Percentiles rank a stretch among this genome's conserved stretches.
Evolutionary conservation across 2,329 filamentous ascomycete species (phyloP).

Genomic region (Verticillium tricorpus): DNA sequence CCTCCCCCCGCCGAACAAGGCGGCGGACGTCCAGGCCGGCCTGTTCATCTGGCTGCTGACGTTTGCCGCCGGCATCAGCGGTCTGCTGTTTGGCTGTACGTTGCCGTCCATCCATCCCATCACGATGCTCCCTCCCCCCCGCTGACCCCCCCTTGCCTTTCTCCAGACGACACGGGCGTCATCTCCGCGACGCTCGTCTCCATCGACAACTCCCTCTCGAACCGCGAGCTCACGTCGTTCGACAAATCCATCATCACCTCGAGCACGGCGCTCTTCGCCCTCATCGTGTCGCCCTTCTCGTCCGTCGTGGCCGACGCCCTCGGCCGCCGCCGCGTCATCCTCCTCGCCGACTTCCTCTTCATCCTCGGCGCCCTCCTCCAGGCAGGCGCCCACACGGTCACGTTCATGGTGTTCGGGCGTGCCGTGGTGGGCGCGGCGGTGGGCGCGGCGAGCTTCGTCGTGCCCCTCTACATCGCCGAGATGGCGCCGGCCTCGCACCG

Average conservation of each 20-base stretch:
- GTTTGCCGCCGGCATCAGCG: slow-evolving; percentile 61
- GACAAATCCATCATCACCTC: slow-evolving; percentile 70
- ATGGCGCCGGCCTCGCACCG: slow-evolving; percentile 71
- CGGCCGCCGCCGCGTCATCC: slow-evolving; percentile 59
- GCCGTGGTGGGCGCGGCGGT: slow-evolving; percentile 68
- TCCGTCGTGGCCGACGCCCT: slow-evolving; percentile 59
- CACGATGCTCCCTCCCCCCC: neutral
- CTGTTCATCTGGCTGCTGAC: slow-evolving; percentile 59
- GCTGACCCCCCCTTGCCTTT: neutral
- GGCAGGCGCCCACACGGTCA: slow-evolving; percentile 52
- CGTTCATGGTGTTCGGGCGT: slow-evolving; percentile 62
- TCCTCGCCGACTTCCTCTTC: slow-evolving; percentile 64
- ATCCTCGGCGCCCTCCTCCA: slow-evolving; percentile 63
- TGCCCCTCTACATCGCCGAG: slow-evolving; percentile 85
- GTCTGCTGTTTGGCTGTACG: slow-evolving; percentile 64
- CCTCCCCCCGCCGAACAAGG: slow-evolving; percentile 12
- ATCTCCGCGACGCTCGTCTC: slow-evolving; percentile 66
- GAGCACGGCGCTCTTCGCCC: slow-evolving; percentile 63
- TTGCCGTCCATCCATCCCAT: slow-evolving; percentile 7
- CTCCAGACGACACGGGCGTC: slow-evolving; percentile 60
- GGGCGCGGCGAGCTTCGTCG: slow-evolving; percentile 74
- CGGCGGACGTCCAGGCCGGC: slow-evolving; percentile 26
- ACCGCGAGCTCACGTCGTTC: slow-evolving; percentile 51
- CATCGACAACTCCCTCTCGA: slow-evolving; percentile 54
- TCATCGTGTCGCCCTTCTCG: slow-evolving; percentile 58